Conservation (phyloP, 495 filamentous ascomycete genomes). For the Evansstolkia leycettana region DNA sequence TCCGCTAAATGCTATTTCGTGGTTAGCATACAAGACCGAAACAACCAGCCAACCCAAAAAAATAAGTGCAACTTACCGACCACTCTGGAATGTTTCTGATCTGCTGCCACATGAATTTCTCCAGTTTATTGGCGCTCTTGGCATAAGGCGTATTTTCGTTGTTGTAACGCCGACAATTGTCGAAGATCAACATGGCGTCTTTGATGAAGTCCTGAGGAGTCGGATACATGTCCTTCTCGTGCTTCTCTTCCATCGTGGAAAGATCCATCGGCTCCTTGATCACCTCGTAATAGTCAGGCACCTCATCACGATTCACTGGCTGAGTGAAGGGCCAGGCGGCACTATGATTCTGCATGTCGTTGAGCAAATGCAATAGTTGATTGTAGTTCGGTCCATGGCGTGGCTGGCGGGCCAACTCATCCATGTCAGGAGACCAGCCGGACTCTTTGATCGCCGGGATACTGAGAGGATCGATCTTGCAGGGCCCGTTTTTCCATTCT, state of each 20-base stretch:
- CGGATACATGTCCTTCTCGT: conserved; percentile 85
- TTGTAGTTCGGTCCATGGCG: conserved; percentile 96
- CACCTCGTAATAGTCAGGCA: conserved; percentile 87
- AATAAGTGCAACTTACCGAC: conserved; percentile 47
- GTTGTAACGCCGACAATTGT: conserved; percentile 93
- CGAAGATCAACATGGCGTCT: conserved; percentile 83
- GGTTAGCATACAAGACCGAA: conserved; percentile 6
- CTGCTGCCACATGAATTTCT: conserved; percentile 94
- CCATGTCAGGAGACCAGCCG: conserved; percentile 96
- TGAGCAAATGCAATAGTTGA: conserved; percentile 81
- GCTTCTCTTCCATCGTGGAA: conserved; percentile 88
- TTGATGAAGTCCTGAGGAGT: conserved; percentile 87
- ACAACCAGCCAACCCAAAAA: not conserved
- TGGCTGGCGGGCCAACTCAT: conserved; percentile 90
- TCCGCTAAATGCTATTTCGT: conserved; percentile 35
- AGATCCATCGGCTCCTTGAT: conserved; percentile 98
- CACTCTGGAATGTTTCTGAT: conserved; percentile 92
- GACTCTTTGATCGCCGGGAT: conserved; percentile 78
- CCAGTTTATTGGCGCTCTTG: conserved; percentile 88
- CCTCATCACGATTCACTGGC: conserved; percentile 90
- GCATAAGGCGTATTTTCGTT: conserved; percentile 91
- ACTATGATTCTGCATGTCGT: conserved; percentile 87
- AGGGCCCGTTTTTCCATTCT: conserved; percentile 61
- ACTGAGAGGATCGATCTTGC: conserved; percentile 66
- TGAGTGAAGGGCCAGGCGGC: conserved; percentile 89